Percentiles rank a stretch among this genome's conserved stretches.
Conservation (phyloP, 73 alveolate species). For the Breviolum minutum region DNA sequence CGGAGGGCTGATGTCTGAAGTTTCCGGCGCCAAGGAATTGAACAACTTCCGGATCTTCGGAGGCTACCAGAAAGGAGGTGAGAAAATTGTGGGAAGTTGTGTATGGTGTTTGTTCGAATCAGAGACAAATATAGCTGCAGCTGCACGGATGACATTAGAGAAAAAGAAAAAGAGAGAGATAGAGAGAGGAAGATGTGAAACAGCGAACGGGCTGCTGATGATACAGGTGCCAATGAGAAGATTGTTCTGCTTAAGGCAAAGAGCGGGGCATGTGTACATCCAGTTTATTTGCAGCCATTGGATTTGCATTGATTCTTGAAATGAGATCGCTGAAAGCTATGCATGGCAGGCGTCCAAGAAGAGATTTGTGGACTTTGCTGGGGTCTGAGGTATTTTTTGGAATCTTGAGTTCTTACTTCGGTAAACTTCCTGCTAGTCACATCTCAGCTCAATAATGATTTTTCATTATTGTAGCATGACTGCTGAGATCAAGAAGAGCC, state of each 20-base stretch:
- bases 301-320: background rate
- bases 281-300: background rate
- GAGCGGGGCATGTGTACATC: background rate
- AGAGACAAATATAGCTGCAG: too few species aligned
- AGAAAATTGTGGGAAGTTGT: background rate
- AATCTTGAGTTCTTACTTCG: background rate
- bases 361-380: conserved; percentile 67
- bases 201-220: background rate
- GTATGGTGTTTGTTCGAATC: too few species aligned
- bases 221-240: conserved; percentile 71
- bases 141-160: too few species aligned
- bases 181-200: background rate
- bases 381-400: background rate
- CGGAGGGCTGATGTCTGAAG: background rate
- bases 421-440: background rate
- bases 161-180: too few species aligned
- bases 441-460: too few species aligned
- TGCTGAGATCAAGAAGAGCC: conserved; percentile 74
- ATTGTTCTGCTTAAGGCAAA: conserved; percentile 66
- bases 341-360: conserved; percentile 79
- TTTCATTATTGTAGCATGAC: background rate
- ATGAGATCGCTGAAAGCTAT: background rate
- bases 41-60: conserved; percentile 77
- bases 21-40: conserved; percentile 37
- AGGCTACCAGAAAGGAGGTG: conserved; percentile 70